Percentiles rank a stretch among this genome's conserved stretches.
These are phyloP conservation scores for Fusarium dlaminii DNA, from an alignment of 2,329 filamentous ascomycete species.

Conservation along the genomic window DNA sequence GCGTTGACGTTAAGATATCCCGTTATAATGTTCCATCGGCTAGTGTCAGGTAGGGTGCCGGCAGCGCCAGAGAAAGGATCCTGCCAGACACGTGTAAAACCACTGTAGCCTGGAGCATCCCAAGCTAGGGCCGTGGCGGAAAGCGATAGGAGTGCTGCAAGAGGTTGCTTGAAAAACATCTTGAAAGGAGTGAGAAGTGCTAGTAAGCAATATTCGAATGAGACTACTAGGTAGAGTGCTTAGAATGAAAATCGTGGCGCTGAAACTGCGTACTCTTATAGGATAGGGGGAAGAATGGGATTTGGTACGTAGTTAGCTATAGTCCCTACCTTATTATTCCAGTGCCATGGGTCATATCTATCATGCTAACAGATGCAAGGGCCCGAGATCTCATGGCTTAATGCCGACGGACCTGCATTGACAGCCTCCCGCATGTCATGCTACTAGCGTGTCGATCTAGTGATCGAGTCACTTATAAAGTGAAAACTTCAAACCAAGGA, in stretches of 20 bases:
- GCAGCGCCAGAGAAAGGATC: slow-evolving; percentile 56
- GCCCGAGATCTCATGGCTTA: neutral
- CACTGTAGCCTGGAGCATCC: slow-evolving; percentile 50
- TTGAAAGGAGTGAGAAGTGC: neutral
- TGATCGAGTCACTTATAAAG: neutral
- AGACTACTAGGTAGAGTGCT: neutral
- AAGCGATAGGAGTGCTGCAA: neutral
- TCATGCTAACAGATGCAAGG: neutral
- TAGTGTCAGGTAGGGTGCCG: slow-evolving; percentile 49
- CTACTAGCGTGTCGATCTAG: neutral
- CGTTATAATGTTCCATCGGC: slow-evolving; percentile 57
- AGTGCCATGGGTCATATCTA: neutral
- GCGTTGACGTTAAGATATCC: slow-evolving; percentile 55
- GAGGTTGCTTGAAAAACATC: slow-evolving; percentile 1
- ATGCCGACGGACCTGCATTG: neutral
- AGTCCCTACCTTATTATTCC: neutral
- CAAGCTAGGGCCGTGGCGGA: slow-evolving; percentile 9
- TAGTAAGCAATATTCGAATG: neutral
- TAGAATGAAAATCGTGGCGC: neutral
- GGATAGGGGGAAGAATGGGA: neutral
- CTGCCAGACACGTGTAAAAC: slow-evolving; percentile 55
- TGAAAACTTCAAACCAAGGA: neutral
- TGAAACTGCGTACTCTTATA: neutral
- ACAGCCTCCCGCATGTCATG: neutral
- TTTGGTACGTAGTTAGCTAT: neutral